These are phyloP conservation scores for Dissophora ornata DNA, from an alignment of 192 early-diverging fungal species.

Conservation along the genomic window DNA sequence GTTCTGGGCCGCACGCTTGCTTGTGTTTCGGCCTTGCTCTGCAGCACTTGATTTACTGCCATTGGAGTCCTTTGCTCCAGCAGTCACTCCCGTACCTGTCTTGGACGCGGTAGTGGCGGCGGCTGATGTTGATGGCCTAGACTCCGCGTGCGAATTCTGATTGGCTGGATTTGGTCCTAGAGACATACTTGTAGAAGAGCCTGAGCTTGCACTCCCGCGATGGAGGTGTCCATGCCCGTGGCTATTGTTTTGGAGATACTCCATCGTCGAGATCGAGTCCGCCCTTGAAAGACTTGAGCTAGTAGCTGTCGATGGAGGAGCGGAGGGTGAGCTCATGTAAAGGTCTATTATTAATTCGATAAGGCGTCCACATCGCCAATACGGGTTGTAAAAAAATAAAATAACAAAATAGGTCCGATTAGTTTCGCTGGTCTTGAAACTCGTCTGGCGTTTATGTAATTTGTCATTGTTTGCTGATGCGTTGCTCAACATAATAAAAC, in stretches of 20 bases:
- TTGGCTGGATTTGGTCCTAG: not conserved
- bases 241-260: conserved; percentile 5
- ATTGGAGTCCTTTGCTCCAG: conserved; percentile 4
- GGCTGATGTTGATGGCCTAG: not conserved
- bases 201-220: not conserved
- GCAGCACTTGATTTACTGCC: conserved; percentile 7
- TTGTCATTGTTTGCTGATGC: no score
- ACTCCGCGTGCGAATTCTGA: not conserved
- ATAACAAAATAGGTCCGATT: no score
- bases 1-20: conserved; percentile 91
- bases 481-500: no score
- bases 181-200: not conserved
- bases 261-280: conserved; percentile 21
- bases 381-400: no score
- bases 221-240: conserved; percentile 12
- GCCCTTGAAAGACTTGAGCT: conserved; percentile 15
- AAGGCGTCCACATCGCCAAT: not conserved
- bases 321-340: conserved; percentile 27
- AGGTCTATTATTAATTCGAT: conserved; percentile 28
- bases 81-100: conserved; percentile 3
- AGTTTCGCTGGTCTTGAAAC: no score
- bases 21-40: conserved; percentile 39
- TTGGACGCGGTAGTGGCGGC: not conserved
- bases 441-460: no score
- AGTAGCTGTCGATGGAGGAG: conserved; percentile 12